A percentile compares a stretch with the other conserved stretches of the same genome.
Conservation (phyloP, 495 filamentous ascomycete species). For the Alectoria sarmentosa region DNA sequence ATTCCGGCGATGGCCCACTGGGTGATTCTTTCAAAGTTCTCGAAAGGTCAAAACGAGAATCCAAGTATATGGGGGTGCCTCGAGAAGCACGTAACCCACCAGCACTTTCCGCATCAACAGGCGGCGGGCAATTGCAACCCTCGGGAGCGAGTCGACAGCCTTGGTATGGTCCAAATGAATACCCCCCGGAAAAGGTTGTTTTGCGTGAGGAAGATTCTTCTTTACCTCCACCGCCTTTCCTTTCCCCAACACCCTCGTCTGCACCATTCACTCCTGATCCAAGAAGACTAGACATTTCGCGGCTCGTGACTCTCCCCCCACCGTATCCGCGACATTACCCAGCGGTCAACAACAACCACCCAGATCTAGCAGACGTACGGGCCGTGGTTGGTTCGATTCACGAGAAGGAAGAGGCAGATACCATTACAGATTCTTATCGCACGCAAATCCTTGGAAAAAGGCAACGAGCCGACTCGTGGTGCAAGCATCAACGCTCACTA, state of each 20-base stretch:
- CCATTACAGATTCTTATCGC: slow-evolving; percentile 54
- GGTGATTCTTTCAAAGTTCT: slow-evolving; percentile 43
- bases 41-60: slow-evolving; percentile 77
- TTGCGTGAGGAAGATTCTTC: slow-evolving; percentile 56
- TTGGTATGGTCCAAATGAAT: slow-evolving; percentile 56
- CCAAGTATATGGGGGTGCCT: slow-evolving; percentile 90
- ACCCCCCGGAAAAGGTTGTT: slow-evolving; percentile 78
- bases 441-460: slow-evolving; percentile 34
- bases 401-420: slow-evolving; percentile 65
- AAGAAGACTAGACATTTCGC: slow-evolving; percentile 72
- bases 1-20: slow-evolving; percentile 47
- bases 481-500: slow-evolving; percentile 42
- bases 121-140: slow-evolving; percentile 5
- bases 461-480: slow-evolving; percentile 36
- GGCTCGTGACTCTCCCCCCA: slow-evolving; percentile 85
- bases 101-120: slow-evolving; percentile 1
- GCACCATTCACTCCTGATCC: slow-evolving; percentile 38
- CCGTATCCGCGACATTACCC: slow-evolving; percentile 91
- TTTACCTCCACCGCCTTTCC: slow-evolving; percentile 17
- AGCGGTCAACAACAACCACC: slow-evolving; percentile 92
- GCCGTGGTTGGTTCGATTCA: slow-evolving; percentile 66
- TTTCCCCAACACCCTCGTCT: slow-evolving; percentile 26
- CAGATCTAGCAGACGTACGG: slow-evolving; percentile 71
- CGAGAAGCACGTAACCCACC: slow-evolving; percentile 53
- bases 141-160: slow-evolving; percentile 30